A percentile compares a stretch with the other conserved stretches of the same genome.
phyloP scores from a whole-genome alignment of 2,329 filamentous ascomycete species.

The Colletotrichum sp. region DNA sequence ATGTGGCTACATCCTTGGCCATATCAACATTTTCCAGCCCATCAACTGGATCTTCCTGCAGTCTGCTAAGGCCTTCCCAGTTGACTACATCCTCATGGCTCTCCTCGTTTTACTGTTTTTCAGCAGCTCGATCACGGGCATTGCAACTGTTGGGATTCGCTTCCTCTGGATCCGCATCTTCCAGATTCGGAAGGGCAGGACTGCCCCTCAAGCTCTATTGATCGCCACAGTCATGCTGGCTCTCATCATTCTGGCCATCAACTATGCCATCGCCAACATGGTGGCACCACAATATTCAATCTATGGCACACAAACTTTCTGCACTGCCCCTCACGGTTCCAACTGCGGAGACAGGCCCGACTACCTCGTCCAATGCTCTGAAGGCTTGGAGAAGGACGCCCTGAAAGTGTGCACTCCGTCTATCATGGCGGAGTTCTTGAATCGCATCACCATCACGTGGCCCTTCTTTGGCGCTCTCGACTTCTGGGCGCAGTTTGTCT shows the following conservation, averaged over 20 bases:
- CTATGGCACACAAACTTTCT: constrained; percentile 94
- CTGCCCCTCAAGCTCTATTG: constrained; percentile 88
- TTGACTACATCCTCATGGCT: constrained; percentile 91
- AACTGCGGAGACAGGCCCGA: constrained; percentile 76
- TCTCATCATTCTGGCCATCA: constrained; percentile 87
- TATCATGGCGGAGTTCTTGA: constrained; percentile 90
- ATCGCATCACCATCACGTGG: constrained; percentile 91
- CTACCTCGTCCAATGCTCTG: constrained; percentile 82
- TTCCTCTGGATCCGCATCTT: constrained; percentile 97
- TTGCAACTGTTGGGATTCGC: constrained; percentile 87
- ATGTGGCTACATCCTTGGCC: constrained; percentile 90
- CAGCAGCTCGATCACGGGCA: constrained; percentile 82
- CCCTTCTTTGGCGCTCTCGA: constrained; percentile 92
- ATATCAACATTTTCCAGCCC: constrained; percentile 92
- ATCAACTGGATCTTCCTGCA: constrained; percentile 89
- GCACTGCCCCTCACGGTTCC: constrained; percentile 71
- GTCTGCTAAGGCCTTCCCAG: constrained; percentile 82
- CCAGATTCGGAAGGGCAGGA: constrained; percentile 86
- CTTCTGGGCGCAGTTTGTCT: constrained; percentile 96
- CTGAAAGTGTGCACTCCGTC: constrained; percentile 87
- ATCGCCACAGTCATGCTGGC: constrained; percentile 91
- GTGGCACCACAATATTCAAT: constrained; percentile 96
- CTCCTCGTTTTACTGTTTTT: constrained; percentile 88
- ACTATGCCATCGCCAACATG: constrained; percentile 91
- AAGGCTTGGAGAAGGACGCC: constrained; percentile 73